These are phyloP conservation scores for Leccinum sublutescens DNA, from an alignment of 768 basidiomycete species.

Conservation along the genomic window DNA sequence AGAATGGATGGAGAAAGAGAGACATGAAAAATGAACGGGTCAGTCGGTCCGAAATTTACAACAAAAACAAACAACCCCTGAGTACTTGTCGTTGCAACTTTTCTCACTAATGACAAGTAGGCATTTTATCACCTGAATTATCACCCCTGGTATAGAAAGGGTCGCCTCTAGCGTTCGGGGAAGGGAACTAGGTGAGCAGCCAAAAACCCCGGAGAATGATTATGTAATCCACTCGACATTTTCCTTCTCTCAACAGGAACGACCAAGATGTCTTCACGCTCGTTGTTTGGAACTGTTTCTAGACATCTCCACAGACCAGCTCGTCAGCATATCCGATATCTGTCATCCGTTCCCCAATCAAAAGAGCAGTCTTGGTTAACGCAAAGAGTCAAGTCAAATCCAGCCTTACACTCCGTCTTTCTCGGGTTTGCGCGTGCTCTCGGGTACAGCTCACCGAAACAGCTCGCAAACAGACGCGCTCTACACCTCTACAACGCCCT, in stretches of 20 bases:
- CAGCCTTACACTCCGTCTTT: conserved; percentile 45
- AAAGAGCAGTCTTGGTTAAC: conserved; percentile 54
- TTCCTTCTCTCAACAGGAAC: too few relatives aligned
- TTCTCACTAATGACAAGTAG: too few relatives aligned
- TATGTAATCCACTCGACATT: not conserved
- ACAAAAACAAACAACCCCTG: not conserved
- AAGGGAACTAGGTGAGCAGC: too few relatives aligned
- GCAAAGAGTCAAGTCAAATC: conserved; percentile 48
- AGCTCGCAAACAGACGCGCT: conserved; percentile 59
- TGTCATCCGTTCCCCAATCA: conserved; percentile 11
- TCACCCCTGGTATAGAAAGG: too few relatives aligned
- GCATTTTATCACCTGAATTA: too few relatives aligned
- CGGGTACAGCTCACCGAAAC: conserved; percentile 61
- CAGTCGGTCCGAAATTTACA: not conserved
- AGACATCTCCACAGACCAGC: conserved; percentile 8
- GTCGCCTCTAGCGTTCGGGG: too few relatives aligned
- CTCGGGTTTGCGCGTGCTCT: conserved; percentile 46
- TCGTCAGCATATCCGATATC: conserved; percentile 10
- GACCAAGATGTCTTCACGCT: conserved; percentile 16
- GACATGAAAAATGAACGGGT: conserved; percentile 10
- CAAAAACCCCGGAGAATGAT: not conserved
- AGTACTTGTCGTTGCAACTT: too few relatives aligned
- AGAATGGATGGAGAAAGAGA: conserved; percentile 25
- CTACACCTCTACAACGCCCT: conserved; percentile 56
- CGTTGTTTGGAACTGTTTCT: conserved; percentile 4